These are phyloP conservation scores for Naganishia onofrii DNA, from an alignment of 768 basidiomycete genomes.

Conservation along the genomic window DNA sequence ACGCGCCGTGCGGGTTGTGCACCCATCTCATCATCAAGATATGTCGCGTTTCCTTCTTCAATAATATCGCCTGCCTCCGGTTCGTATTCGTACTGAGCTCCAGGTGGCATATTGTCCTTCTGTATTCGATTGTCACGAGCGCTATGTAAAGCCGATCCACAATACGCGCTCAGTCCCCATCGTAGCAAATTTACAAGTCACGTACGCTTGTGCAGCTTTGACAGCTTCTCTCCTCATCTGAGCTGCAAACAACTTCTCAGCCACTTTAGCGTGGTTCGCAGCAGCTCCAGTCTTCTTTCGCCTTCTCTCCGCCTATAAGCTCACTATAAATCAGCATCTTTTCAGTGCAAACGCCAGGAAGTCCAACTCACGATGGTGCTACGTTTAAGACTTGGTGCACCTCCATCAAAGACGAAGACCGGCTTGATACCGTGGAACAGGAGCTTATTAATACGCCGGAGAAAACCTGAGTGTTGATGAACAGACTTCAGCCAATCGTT, in stretches of 20 bases:
- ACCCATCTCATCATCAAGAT: slow-evolving; percentile 74
- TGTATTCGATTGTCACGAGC: slow-evolving; percentile 19
- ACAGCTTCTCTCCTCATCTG: slow-evolving; percentile 87
- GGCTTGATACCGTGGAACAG: slow-evolving; percentile 97
- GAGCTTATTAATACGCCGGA: slow-evolving; percentile 81
- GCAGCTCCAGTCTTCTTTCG: slow-evolving; percentile 88
- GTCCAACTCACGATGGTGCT: slow-evolving; percentile 70
- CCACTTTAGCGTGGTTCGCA: slow-evolving; percentile 76
- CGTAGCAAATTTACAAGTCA: not conserved
- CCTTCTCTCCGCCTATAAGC: slow-evolving; percentile 71
- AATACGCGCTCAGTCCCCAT: not conserved
- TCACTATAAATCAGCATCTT: slow-evolving; percentile 29
- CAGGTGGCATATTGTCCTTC: not conserved
- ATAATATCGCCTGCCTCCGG: slow-evolving; percentile 59
- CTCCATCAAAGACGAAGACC: slow-evolving; percentile 98
- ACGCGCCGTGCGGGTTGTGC: not conserved
- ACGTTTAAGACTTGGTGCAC: slow-evolving; percentile 84
- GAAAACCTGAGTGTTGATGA: slow-evolving; percentile 37
- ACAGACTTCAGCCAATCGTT: not conserved
- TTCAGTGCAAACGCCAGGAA: not conserved
- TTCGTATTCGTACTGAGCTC: slow-evolving; percentile 25
- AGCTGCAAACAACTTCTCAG: slow-evolving; percentile 87
- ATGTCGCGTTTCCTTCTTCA: slow-evolving; percentile 68
- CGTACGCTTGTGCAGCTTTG: slow-evolving; percentile 57
- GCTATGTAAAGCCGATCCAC: slow-evolving; percentile 7